Conservation (phyloP, 805 yeast genomes). For the Candida stauntonica region DNA sequence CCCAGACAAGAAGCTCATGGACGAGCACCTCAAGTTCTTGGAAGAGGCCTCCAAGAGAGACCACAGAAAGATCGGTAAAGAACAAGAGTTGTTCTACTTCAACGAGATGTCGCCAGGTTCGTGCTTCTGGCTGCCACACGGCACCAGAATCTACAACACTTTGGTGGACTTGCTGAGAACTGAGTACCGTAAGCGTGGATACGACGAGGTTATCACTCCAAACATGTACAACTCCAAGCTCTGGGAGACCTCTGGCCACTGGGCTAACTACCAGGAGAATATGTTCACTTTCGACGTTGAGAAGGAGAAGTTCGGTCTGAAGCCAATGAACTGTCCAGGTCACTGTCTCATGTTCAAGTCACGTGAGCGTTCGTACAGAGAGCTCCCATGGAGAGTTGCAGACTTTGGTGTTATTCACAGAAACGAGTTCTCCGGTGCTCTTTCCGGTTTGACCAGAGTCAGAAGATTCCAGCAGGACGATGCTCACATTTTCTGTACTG, state of each 20-base stretch:
- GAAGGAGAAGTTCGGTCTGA: conserved; percentile 90
- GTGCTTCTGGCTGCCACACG: conserved; percentile 98
- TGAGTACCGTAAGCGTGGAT: conserved; percentile 91
- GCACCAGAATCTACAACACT: conserved; percentile 93
- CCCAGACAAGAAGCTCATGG: conserved; percentile 97
- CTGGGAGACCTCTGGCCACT: conserved; percentile 99
- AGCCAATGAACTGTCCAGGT: conserved; percentile 92
- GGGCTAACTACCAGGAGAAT: conserved; percentile 96
- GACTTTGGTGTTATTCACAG: conserved; percentile 97
- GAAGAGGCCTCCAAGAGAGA: conserved; percentile 96
- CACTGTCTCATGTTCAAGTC: conserved; percentile 91
- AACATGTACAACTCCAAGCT: conserved; percentile 96
- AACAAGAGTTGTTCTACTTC: conserved; percentile 93
- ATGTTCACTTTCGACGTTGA: conserved; percentile 97
- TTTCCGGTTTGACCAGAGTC: conserved; percentile 92
- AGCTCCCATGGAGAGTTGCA: conserved; percentile 97
- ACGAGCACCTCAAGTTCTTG: conserved; percentile 87
- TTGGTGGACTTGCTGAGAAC: conserved; percentile 72
- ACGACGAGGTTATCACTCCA: conserved; percentile 98
- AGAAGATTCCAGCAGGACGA: conserved; percentile 99
- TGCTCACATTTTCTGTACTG: conserved; percentile 95
- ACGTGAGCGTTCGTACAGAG: conserved; percentile 93
- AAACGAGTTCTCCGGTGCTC: conserved; percentile 94
- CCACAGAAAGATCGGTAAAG: conserved; percentile 94
- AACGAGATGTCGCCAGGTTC: conserved; percentile 97